A percentile compares a stretch with the other conserved stretches of the same genome.
Evolutionary conservation across 2,329 filamentous ascomycete genomes (phyloP).

Genomic region (Sclerotinia trifoliorum): DNA sequence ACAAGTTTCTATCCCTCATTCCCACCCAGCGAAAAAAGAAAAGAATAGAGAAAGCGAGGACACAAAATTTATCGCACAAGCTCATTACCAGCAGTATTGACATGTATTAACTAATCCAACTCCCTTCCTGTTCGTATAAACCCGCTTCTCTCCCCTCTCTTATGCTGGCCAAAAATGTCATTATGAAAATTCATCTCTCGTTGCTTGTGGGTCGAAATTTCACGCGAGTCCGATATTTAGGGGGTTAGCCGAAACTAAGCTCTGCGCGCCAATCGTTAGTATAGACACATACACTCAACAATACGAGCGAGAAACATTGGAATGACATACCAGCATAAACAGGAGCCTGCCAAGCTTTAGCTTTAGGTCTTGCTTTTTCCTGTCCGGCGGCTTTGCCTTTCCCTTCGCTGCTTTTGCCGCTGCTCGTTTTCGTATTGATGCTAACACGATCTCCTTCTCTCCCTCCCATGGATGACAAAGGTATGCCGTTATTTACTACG

Average conservation of each 20-base stretch:
- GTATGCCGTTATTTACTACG: slow-evolving; percentile 22
- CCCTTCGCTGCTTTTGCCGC: slow-evolving; percentile 32
- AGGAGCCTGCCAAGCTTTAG: slow-evolving; percentile 45
- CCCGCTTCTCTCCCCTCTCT: neutral
- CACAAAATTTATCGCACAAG: neutral
- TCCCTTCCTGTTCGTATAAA: neutral
- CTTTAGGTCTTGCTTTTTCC: slow-evolving; percentile 40
- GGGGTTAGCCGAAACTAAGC: slow-evolving; percentile 17
- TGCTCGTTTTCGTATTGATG: slow-evolving; percentile 33
- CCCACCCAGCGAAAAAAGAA: neutral
- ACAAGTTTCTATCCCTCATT: neutral
- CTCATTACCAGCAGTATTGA: neutral
- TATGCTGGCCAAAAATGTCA: neutral
- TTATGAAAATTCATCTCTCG: neutral
- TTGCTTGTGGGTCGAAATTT: neutral
- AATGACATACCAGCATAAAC: slow-evolving; percentile 43
- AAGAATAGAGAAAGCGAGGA: neutral
- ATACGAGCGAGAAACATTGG: neutral
- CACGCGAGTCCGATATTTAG: neutral
- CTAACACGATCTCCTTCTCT: slow-evolving; percentile 29
- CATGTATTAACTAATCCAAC: neutral
- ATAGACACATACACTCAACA: neutral
- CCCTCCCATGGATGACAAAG: slow-evolving; percentile 17
- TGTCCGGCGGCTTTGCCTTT: slow-evolving; percentile 34
- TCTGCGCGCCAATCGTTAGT: slow-evolving; percentile 11